Evolutionary conservation across 306 rosid genomes (phyloP).

Genomic region (Malus domestica): DNA sequence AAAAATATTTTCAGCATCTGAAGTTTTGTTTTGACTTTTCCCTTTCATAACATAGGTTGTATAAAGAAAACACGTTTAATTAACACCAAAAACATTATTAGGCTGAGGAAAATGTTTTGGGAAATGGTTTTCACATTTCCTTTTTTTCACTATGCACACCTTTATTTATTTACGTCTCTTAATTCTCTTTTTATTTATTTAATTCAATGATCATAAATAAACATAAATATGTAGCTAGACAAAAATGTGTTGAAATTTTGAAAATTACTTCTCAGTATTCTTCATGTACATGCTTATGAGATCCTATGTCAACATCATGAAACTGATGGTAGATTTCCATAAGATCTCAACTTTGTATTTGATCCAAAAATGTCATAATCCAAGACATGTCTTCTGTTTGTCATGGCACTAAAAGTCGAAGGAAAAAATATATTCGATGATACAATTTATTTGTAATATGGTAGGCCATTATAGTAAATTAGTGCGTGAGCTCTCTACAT

Average conservation of each 20-base stretch:
- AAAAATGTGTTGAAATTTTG: background rate
- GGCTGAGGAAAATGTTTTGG: background rate
- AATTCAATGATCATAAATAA: background rate
- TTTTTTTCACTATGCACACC: background rate
- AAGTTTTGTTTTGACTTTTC: too few relatives aligned
- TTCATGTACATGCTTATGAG: background rate
- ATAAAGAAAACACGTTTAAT: background rate
- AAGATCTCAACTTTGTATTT: conserved; percentile 1
- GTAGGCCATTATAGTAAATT: background rate
- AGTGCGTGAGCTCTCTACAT: background rate
- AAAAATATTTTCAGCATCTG: background rate
- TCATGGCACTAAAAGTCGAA: conserved; percentile 1
- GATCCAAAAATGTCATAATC: background rate
- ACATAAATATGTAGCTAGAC: background rate
- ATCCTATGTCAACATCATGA: conserved; percentile 7
- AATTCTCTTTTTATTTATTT: too few relatives aligned
- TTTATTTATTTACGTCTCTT: too few relatives aligned
- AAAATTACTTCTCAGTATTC: background rate
- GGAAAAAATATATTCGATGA: background rate
- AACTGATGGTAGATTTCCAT: background rate
- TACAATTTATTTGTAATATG: too few relatives aligned
- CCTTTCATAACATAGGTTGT: background rate
- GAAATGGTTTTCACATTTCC: background rate
- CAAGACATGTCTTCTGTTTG: background rate
- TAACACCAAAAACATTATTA: background rate